Base-by-base conservation (phyloP, 148 eudicot species). In the Silene uniflora region DNA sequence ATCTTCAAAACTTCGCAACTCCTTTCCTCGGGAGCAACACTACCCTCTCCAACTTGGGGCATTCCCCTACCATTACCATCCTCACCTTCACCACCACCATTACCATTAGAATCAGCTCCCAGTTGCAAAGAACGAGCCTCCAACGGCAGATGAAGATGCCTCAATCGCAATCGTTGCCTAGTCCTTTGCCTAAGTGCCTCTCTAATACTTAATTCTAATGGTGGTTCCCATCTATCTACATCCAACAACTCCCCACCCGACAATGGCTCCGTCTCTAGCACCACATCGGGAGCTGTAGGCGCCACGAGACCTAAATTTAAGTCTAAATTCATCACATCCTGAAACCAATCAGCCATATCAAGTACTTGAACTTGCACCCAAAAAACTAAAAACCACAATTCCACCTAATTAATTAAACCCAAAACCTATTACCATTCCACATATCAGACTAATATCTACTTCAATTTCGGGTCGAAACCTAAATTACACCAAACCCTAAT, bases 231-330 rank as follows among this genome's bases (percentile, higher is more conserved):
- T 27, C 81, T 86, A 77, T 85, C 93, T 69, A 86, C 78, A 78
- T 81, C 85, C 75, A 89, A 56, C 5, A 85, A 35, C 17, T 83
- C 87, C 25, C 70, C 87, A 22, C 70, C 77, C 10, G 79, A 19
- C 18, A 83, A 73, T 0, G 85, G 62, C 10, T 82, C 89, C 1
- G 84, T 69, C 16, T 66, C 84, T 1, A 79, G 80, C 11, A 78
- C 90, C 47, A 75, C 24, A 67, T 76, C 89, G 25, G 81, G 78
- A 17, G 84, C 73, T 1, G 83, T 74, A 25, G 83, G 81, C 18
- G 81, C 79, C 62, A 83, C 75, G 55, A 91, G 94, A 49, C 97
- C 97, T 85, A 93, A 86, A 80, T 91, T 93, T 84, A 93, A 85
- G 85, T 93, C 98, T 58, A 93, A 91, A 82, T 93, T 89, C 97